phyloP scores from a whole-genome alignment of 2,329 filamentous ascomycete genomes.

The Aspergillus pseudoglaucus region DNA sequence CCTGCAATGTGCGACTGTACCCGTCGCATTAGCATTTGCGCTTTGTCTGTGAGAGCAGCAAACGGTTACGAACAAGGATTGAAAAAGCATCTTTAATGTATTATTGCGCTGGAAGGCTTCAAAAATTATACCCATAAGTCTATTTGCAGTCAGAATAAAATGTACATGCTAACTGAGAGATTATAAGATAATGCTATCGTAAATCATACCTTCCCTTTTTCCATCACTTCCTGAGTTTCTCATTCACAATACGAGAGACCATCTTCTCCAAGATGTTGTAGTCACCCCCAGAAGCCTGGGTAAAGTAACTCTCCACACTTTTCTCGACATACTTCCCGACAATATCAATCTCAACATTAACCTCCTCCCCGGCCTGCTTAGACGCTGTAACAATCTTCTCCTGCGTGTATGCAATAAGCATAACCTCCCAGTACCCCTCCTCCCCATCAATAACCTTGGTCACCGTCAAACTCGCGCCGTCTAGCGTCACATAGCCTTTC shows the following conservation, averaged over 20 bases:
- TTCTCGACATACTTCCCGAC: slow-evolving; percentile 63
- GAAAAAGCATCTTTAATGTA: too few species aligned
- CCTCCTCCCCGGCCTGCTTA: slow-evolving; percentile 72
- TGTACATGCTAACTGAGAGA: neutral
- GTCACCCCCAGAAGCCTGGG: slow-evolving; percentile 32
- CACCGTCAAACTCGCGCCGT: slow-evolving; percentile 89
- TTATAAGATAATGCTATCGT: neutral
- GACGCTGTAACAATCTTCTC: slow-evolving; percentile 76
- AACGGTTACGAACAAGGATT: too few species aligned
- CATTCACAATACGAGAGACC: slow-evolving; percentile 67
- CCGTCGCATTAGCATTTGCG: too few species aligned
- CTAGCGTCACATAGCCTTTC: slow-evolving; percentile 92
- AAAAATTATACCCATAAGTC: slow-evolving; percentile 11
- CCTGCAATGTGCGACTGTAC: too few species aligned
- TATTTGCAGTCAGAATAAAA: neutral
- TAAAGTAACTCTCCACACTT: slow-evolving; percentile 74
- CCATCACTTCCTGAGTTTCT: slow-evolving; percentile 48
- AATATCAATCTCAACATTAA: slow-evolving; percentile 93
- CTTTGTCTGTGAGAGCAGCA: too few species aligned
- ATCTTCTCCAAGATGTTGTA: slow-evolving; percentile 61
- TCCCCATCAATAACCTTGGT: slow-evolving; percentile 74
- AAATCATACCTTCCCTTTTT: slow-evolving; percentile 3
- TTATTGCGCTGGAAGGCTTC: neutral
- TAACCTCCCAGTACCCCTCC: slow-evolving; percentile 86
- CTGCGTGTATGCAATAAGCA: slow-evolving; percentile 96